Conservation (phyloP, 352 stramenopile genomes). For the Phytopythium aichiense region DNA sequence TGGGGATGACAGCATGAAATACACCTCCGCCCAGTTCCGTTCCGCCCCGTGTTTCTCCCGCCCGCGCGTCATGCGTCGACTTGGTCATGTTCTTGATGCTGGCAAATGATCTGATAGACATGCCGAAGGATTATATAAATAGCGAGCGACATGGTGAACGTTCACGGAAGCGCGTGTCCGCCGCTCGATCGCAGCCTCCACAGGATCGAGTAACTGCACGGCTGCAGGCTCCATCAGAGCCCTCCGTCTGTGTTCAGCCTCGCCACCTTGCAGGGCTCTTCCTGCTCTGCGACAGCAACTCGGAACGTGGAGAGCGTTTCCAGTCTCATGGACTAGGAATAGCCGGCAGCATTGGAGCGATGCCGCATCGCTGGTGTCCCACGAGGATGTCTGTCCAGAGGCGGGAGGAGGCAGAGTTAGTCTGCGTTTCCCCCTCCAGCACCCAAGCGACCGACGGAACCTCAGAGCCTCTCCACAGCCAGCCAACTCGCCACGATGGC, state of each 20-base stretch:
- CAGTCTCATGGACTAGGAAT: background rate
- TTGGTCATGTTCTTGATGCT: too few relatives aligned
- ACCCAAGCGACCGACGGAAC: background rate
- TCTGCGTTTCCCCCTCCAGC: background rate
- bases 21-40: slow-evolving; percentile 63
- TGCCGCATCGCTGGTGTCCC: too few relatives aligned
- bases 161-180: slow-evolving; percentile 2
- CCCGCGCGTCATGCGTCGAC: background rate
- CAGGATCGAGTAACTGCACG: background rate
- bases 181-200: background rate
- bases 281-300: background rate
- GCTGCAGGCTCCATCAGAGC: background rate
- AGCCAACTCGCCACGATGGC: slow-evolving; percentile 12
- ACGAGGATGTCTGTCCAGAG: background rate
- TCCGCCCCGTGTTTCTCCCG: slow-evolving; percentile 22
- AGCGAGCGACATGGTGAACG: slow-evolving; percentile 4
- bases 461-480: background rate
- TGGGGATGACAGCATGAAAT: slow-evolving; percentile 49
- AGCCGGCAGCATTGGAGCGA: background rate
- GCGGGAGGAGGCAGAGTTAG: background rate
- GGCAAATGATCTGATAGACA: background rate
- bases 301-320: background rate
- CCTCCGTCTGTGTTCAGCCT: background rate
- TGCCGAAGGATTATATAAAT: background rate
- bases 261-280: background rate